phyloP scores from a whole-genome alignment of 75 land plant species.

The Picea sitchensis region DNA sequence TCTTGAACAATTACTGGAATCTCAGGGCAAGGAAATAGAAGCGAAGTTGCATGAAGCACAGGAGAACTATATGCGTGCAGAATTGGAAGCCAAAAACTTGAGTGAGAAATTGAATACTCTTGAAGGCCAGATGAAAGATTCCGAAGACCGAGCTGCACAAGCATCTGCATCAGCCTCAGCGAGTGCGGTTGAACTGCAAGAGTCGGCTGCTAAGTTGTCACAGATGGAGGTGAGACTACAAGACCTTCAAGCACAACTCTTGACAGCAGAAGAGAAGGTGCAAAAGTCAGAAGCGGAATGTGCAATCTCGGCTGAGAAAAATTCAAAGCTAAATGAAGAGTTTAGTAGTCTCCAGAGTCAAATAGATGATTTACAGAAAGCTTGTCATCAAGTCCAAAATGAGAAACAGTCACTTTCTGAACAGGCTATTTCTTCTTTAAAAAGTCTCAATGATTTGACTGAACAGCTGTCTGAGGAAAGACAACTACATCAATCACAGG shows the following conservation, averaged over 20 bases:
- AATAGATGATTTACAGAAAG: constrained; percentile 32
- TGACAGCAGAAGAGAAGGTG: background rate
- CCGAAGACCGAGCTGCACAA: constrained; percentile 25
- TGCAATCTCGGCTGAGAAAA: constrained; percentile 31
- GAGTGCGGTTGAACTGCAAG: constrained; percentile 31
- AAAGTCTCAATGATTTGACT: constrained; percentile 33
- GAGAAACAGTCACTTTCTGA: constrained; percentile 30
- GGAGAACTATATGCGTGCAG: constrained; percentile 22
- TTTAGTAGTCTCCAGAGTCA: constrained; percentile 25
- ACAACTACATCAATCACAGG: constrained; percentile 50
- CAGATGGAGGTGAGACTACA: constrained; percentile 24
- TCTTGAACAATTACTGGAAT: constrained; percentile 32
- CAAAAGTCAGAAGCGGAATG: constrained; percentile 23
- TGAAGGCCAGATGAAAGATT: constrained; percentile 25
- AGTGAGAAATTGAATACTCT: constrained; percentile 28
- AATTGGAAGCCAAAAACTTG: constrained; percentile 40
- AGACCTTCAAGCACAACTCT: constrained; percentile 21
- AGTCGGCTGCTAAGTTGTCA: constrained; percentile 23
- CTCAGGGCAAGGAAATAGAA: constrained; percentile 28
- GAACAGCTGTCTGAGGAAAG: constrained; percentile 25
- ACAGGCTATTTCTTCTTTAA: constrained; percentile 26
- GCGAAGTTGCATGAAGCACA: constrained; percentile 32
- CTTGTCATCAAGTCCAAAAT: constrained; percentile 6
- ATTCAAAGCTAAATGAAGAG: constrained; percentile 39
- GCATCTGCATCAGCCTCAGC: constrained; percentile 21